Evolutionary conservation across 306 rosid species (phyloP).

Genomic region (Glycine tomentella): DNA sequence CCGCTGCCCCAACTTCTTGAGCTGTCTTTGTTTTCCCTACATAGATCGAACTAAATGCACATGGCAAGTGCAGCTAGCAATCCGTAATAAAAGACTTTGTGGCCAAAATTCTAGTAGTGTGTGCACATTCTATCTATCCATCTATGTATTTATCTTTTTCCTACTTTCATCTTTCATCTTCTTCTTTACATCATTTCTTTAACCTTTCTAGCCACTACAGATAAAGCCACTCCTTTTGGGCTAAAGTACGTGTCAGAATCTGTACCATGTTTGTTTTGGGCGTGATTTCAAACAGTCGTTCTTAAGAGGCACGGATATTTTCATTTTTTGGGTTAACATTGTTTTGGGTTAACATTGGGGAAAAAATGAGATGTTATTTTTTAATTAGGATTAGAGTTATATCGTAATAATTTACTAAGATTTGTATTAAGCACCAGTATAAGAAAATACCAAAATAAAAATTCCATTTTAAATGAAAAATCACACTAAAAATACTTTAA

Average conservation of each 20-base stretch:
- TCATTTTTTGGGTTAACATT: too few relatives aligned
- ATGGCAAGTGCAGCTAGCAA: conserved; percentile 3
- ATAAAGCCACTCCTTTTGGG: conserved; percentile 40
- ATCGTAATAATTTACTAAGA: too few relatives aligned
- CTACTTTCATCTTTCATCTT: conserved; percentile 7
- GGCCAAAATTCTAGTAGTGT: conserved; percentile 3
- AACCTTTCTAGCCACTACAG: neutral
- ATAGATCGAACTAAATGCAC: conserved; percentile 27
- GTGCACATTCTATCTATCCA: neutral
- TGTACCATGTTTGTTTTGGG: conserved; percentile 24
- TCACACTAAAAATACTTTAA: too few relatives aligned
- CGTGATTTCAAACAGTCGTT: neutral
- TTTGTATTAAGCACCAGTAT: too few relatives aligned
- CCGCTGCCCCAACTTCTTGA: conserved; percentile 13
- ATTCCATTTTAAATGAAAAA: too few relatives aligned
- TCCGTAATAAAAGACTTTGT: neutral
- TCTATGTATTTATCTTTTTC: neutral
- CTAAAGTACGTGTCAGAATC: neutral
- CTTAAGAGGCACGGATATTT: neutral
- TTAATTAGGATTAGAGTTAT: too few relatives aligned
- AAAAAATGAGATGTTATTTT: too few relatives aligned
- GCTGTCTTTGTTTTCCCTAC: conserved; percentile 40
- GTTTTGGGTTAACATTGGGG: too few relatives aligned
- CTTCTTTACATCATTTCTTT: neutral
- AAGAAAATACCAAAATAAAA: too few relatives aligned